These are phyloP conservation scores for Paraurostyla sp. DNA, from an alignment of 73 alveolate species.

Conservation along the genomic window DNA sequence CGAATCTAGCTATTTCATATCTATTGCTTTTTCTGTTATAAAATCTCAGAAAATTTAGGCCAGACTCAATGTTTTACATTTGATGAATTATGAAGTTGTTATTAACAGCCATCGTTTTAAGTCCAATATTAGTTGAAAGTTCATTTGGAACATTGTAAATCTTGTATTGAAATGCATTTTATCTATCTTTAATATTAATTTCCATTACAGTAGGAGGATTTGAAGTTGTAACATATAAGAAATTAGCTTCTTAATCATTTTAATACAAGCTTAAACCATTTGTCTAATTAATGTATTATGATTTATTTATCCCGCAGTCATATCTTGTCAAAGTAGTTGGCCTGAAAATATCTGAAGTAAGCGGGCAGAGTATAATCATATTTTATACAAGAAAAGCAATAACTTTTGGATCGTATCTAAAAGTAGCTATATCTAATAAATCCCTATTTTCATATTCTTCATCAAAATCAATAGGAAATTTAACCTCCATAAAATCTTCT, in stretches of 20 bases:
- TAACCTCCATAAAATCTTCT: too few relatives aligned
- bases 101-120: neutral
- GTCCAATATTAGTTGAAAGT: neutral
- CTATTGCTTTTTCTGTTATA: neutral
- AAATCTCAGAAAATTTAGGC: neutral
- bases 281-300: too few relatives aligned
- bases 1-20: neutral
- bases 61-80: neutral
- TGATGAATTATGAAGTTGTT: neutral
- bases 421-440: too few relatives aligned
- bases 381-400: too few relatives aligned
- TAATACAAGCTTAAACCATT: neutral
- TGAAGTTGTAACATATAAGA: neutral
- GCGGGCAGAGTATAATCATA: too few relatives aligned
- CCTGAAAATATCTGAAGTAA: too few relatives aligned
- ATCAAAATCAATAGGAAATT: too few relatives aligned
- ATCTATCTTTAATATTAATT: neutral
- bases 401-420: too few relatives aligned
- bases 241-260: neutral
- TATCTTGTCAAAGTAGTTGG: too few relatives aligned
- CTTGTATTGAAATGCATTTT: neutral
- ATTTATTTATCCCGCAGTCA: too few relatives aligned
- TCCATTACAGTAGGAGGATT: slow-evolving; percentile 31
- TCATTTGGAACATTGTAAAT: neutral
- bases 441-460: too few relatives aligned